A percentile compares a stretch with the other conserved stretches of the same genome.
Conservation (phyloP, 176 grass and related monocot species). For the Cymbopogon citratus region DNA sequence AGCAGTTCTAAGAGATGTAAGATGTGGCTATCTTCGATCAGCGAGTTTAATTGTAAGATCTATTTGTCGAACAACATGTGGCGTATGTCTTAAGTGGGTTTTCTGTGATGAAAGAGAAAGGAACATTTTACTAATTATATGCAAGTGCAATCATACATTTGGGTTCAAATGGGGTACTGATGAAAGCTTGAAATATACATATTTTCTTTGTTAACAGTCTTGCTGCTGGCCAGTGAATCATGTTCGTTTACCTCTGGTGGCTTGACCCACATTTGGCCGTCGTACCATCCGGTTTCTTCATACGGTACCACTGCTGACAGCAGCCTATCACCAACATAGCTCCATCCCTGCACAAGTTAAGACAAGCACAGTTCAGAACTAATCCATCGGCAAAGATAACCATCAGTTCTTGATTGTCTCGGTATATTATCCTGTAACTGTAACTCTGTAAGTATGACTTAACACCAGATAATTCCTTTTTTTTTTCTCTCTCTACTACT, state of each 20-base stretch:
- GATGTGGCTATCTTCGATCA: background rate
- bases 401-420: background rate
- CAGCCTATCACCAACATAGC: constrained; percentile 92
- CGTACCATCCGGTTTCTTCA: constrained; percentile 98
- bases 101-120: background rate
- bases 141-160: background rate
- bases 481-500: too few relatives aligned
- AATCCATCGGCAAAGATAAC: background rate
- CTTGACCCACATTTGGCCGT: constrained; percentile 97
- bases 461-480: background rate
- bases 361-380: background rate
- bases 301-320: constrained; percentile 92
- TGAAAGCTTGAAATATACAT: background rate
- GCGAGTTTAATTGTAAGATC: background rate
- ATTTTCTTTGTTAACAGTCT: too few relatives aligned
- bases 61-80: background rate
- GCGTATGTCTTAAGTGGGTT: background rate
- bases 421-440: background rate
- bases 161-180: background rate
- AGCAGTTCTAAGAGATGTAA: background rate
- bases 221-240: background rate
- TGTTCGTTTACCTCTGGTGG: constrained; percentile 62
- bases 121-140: background rate
- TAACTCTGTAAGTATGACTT: background rate
- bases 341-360: constrained; percentile 81